Conservation (phyloP, 495 filamentous ascomycete species). For the Penicillium salamii region DNA sequence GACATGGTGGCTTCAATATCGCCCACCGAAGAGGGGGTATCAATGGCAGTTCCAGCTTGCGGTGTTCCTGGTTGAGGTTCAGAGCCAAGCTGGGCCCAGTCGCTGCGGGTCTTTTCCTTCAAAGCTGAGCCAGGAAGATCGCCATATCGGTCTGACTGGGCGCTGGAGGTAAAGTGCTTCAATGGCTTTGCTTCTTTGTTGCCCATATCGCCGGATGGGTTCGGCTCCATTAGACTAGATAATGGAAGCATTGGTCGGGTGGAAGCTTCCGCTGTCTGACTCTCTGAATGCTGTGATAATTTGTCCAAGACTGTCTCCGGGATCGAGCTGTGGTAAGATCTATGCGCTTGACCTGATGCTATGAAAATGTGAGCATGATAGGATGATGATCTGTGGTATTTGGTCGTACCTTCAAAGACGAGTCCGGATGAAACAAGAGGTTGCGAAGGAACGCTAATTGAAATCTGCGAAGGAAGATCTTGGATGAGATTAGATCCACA, state of each 20-base stretch:
- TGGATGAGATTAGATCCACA: background rate
- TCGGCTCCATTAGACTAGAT: background rate
- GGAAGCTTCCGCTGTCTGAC: background rate
- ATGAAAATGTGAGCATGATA: background rate
- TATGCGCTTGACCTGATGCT: background rate
- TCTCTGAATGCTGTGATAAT: background rate
- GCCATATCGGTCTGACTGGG: conserved; percentile 25
- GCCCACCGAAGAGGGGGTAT: conserved; percentile 41
- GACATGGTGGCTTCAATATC: conserved; percentile 39
- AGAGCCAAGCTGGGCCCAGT: conserved; percentile 23
- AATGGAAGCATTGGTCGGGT: background rate
- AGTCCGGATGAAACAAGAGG: background rate
- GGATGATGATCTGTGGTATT: background rate
- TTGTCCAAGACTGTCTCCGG: background rate
- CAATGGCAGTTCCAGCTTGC: conserved; percentile 19
- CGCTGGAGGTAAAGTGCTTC: conserved; percentile 3
- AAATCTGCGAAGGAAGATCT: background rate
- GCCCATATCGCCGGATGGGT: conserved; percentile 9
- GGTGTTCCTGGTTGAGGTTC: conserved; percentile 1
- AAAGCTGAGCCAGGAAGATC: conserved; percentile 28
- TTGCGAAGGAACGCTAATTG: background rate
- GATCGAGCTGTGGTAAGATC: background rate
- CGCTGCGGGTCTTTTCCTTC: conserved; percentile 31
- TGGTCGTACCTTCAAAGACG: background rate
- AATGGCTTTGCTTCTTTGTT: conserved; percentile 11